Base-by-base conservation (phyloP, 164 flowering plant species). In the Nymphaea colorata region DNA sequence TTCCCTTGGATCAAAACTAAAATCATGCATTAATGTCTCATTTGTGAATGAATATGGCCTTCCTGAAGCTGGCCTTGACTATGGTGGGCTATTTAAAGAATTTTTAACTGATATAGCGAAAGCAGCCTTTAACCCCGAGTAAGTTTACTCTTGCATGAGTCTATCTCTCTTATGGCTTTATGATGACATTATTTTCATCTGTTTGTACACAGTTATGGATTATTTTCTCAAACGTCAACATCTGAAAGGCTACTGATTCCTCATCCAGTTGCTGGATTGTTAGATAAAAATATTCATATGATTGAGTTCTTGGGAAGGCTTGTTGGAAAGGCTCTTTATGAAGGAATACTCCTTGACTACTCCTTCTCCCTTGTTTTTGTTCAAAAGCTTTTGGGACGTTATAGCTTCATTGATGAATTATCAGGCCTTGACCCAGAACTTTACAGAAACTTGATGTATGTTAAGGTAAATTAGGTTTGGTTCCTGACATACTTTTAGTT, bases 311-410 rank as follows among this genome's bases (percentile, higher is more conserved):
- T 95, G 68, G 99, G 99, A 73, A 87, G 88, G 83, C 77, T 95
- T 78, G 99, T 95, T 80, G 99, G 99, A 12, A 95, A 95, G 84
- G 97, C 98, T 64, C 93, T 95, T n/a, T 95, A 95, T 78, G 99
- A 95, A 85, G 99, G 98, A 74, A 88, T 95, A 61, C 79, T 95
- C 44, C 84, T 95, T 25, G 98, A 95, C 74, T 92, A 92, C 77
- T 88, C 88, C n/a, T 95, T 95, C 81, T 90, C 99, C 42, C 99
- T 79, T 80, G 93, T 92, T 67, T 95, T 95, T 79, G 87, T 95
- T 8, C 99, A 86, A 79, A 95, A 95, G 87, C 81, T 95, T 63
- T 83, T 95, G 70, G 98, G 99, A 55, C 96, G 98, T n/a, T 92
- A 92, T 80, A 85, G 97, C 84, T 95, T 95, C 82, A 80, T 95